phyloP scores from a whole-genome alignment of 495 filamentous ascomycete genomes.

The Aspergillus diversus region DNA sequence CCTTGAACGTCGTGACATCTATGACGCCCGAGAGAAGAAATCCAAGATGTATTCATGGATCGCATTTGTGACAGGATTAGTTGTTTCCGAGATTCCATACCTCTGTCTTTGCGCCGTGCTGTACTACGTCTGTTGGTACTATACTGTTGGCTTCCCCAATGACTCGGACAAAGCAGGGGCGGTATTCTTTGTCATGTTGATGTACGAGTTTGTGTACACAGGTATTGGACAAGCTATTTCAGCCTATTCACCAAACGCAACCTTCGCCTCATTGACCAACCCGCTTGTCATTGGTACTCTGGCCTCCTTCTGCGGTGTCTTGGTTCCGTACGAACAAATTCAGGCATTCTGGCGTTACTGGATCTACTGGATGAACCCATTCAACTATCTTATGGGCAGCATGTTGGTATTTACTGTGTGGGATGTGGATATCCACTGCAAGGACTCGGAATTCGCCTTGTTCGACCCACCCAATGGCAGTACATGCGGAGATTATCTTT shows the following conservation, averaged over 20 bases:
- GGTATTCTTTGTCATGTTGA: constrained; percentile 58
- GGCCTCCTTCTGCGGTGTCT: constrained; percentile 57
- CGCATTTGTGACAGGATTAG: constrained; percentile 54
- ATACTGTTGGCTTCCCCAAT: constrained; percentile 47
- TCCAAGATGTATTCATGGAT: constrained; percentile 60
- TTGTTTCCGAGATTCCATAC: constrained; percentile 60
- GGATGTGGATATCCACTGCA: constrained; percentile 60
- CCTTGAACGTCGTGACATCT: constrained; percentile 56
- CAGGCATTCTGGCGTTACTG: constrained; percentile 70
- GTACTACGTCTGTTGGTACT: constrained; percentile 59
- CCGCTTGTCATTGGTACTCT: constrained; percentile 63
- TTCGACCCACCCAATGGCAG: constrained; percentile 56
- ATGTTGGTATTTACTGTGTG: constrained; percentile 61
- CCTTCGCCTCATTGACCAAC: constrained; percentile 57
- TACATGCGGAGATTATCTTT: constrained; percentile 61
- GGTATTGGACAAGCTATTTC: constrained; percentile 66
- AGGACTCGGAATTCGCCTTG: constrained; percentile 56
- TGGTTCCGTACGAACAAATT: constrained; percentile 50
- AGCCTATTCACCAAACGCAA: constrained; percentile 60
- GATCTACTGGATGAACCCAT: constrained; percentile 74
- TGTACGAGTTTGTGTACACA: constrained; percentile 59
- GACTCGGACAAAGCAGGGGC: constrained; percentile 53
- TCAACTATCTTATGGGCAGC: constrained; percentile 67
- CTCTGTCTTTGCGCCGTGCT: constrained; percentile 54
- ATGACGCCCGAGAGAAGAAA: constrained; percentile 56